Evolutionary conservation across 1,139 yeast genomes (phyloP).

Genomic region (Pichia sp.): DNA sequence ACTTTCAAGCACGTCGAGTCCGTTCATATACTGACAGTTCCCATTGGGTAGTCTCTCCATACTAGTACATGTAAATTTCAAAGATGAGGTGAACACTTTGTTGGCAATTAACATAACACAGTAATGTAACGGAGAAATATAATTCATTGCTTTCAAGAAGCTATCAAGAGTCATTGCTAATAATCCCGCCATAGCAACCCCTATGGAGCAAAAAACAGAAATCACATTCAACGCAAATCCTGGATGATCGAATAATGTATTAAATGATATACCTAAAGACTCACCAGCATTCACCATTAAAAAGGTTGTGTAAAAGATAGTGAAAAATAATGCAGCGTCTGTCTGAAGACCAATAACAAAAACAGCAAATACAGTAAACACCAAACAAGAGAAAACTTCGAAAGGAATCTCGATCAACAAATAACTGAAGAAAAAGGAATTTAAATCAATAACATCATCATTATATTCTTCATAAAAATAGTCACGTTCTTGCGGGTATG

Average conservation of each 20-base stretch:
- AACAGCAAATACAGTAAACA: slow-evolving; percentile 56
- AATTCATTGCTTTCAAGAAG: slow-evolving; percentile 63
- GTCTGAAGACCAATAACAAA: slow-evolving; percentile 72
- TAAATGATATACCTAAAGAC: slow-evolving; percentile 71
- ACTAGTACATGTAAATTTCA: slow-evolving; percentile 34
- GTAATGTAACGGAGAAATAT: slow-evolving; percentile 66
- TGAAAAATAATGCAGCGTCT: slow-evolving; percentile 58
- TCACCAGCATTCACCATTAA: slow-evolving; percentile 70
- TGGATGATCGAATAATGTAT: slow-evolving; percentile 64
- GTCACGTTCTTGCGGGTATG: slow-evolving; percentile 67
- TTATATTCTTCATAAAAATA: slow-evolving; percentile 72
- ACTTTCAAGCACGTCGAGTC: slow-evolving; percentile 40
- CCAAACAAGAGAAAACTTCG: slow-evolving; percentile 52
- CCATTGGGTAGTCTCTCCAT: slow-evolving; percentile 24
- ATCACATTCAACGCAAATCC: slow-evolving; percentile 75
- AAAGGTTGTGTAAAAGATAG: slow-evolving; percentile 49
- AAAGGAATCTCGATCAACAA: slow-evolving; percentile 66
- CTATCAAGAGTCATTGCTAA: slow-evolving; percentile 70
- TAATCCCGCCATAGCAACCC: slow-evolving; percentile 81
- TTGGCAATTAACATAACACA: slow-evolving; percentile 51
- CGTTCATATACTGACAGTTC: slow-evolving; percentile 40
- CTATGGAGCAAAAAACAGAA: slow-evolving; percentile 55
- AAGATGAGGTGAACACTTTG: slow-evolving; percentile 36
- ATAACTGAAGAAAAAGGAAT: slow-evolving; percentile 61
- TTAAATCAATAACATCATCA: slow-evolving; percentile 64